Conservation (phyloP, 1,284 basidiomycete species). For the Sanghuangporus baumii region DNA sequence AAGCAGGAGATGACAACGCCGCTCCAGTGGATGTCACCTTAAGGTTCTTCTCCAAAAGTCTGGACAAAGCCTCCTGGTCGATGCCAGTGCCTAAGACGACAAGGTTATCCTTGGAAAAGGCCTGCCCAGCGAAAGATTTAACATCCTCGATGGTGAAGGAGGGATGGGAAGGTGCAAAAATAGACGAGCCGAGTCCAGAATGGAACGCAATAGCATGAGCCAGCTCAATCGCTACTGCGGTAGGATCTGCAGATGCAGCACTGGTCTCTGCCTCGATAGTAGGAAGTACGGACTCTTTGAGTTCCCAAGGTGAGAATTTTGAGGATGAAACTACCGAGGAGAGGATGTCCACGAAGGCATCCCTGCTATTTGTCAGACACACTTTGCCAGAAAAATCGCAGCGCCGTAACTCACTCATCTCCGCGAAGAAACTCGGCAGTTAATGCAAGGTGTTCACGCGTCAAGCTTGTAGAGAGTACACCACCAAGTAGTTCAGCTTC, state of each 20-base stretch:
- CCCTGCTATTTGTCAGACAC: constrained; percentile 37
- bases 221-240: constrained; percentile 68
- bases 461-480: constrained; percentile 80
- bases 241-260: constrained; percentile 57
- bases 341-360: constrained; percentile 83
- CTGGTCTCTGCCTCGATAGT: constrained; percentile 66
- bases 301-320: constrained; percentile 83
- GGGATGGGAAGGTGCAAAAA: constrained; percentile 73
- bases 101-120: constrained; percentile 74
- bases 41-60: constrained; percentile 71
- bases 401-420: constrained; percentile 77
- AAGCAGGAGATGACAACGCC: constrained; percentile 31
- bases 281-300: constrained; percentile 80
- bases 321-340: constrained; percentile 78
- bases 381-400: constrained; percentile 5
- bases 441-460: constrained; percentile 87
- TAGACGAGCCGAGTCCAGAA: constrained; percentile 80
- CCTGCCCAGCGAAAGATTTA: constrained; percentile 64
- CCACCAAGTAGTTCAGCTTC: constrained; percentile 95
- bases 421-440: constrained; percentile 95
- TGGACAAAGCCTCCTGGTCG: constrained; percentile 59
- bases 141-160: constrained; percentile 65
- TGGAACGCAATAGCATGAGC: constrained; percentile 91
- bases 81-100: constrained; percentile 86
- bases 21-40: constrained; percentile 39